A percentile compares a stretch with the other conserved stretches of the same genome.
These are phyloP conservation scores for Zygosaccharomyces lentus DNA, from an alignment of 805 yeast species.

Conservation along the genomic window DNA sequence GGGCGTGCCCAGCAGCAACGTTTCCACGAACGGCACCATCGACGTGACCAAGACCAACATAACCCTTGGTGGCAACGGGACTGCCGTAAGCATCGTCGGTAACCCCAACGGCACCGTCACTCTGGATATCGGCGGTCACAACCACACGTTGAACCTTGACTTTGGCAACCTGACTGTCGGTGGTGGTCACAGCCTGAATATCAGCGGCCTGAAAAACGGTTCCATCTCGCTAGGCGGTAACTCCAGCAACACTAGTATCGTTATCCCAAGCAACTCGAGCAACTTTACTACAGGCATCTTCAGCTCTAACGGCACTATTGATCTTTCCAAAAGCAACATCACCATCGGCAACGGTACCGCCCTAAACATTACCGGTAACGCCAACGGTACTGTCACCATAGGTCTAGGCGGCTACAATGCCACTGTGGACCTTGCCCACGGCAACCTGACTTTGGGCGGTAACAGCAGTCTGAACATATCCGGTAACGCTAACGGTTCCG, in stretches of 20 bases:
- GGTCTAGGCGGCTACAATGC: background rate
- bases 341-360: background rate
- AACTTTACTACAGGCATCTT: no score
- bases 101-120: constrained; percentile 3
- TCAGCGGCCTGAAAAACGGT: no score
- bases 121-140: background rate
- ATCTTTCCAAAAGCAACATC: background rate
- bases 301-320: constrained; percentile 2
- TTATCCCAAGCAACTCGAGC: no score
- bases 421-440: constrained; percentile 2
- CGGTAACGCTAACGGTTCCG: constrained; percentile 4
- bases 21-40: background rate
- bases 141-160: background rate
- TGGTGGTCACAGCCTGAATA: background rate
- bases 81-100: background rate
- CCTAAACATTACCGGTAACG: constrained; percentile 1
- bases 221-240: background rate
- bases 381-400: constrained; percentile 2
- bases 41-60: constrained; percentile 1
- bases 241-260: background rate
- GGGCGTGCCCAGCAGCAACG: background rate
- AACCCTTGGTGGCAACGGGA: background rate
- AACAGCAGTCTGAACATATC: constrained; percentile 2
- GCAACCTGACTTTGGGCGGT: constrained; percentile 1
- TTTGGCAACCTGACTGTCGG: background rate